Percentiles rank a stretch among this genome's conserved stretches.
Evolutionary conservation across 108 stramenopile species (phyloP).

Genomic region (Cyclotella atomus): DNA sequence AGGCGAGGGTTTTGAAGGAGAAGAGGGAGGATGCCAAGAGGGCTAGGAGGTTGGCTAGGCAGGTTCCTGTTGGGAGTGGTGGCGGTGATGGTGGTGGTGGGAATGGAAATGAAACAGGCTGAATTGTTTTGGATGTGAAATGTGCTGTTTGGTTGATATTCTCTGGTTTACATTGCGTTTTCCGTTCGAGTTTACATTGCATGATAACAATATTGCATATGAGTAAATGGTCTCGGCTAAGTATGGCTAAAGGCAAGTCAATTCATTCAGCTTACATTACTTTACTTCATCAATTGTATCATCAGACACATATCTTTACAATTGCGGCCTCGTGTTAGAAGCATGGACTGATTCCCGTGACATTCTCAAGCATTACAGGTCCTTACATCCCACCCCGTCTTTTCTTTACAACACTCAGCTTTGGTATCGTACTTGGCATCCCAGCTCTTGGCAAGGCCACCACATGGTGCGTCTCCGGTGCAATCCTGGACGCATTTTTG

Average conservation of each 20-base stretch:
- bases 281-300: too few species aligned
- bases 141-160: too few species aligned
- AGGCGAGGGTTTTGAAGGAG: constrained; percentile 5
- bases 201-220: too few species aligned
- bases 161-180: too few species aligned
- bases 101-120: background rate
- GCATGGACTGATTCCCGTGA: too few species aligned
- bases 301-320: too few species aligned
- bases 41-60: constrained; percentile 17
- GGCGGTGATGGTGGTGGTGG: background rate
- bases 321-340: too few species aligned
- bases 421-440: background rate
- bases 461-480: constrained; percentile 7
- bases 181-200: too few species aligned
- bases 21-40: constrained; percentile 29
- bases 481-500: constrained; percentile 12
- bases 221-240: too few species aligned
- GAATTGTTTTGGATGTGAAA: too few species aligned
- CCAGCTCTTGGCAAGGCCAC: constrained; percentile 3
- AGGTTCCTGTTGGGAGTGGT: constrained; percentile 4
- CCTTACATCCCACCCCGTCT: background rate
- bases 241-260: too few species aligned
- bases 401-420: background rate
- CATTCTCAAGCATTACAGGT: background rate
- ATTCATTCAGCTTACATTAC: too few species aligned